Percentiles rank a stretch among this genome's conserved stretches.
These are phyloP conservation scores for Macroventuria anomochaeta DNA, from an alignment of 2,329 filamentous ascomycete genomes.

Conservation along the genomic window DNA sequence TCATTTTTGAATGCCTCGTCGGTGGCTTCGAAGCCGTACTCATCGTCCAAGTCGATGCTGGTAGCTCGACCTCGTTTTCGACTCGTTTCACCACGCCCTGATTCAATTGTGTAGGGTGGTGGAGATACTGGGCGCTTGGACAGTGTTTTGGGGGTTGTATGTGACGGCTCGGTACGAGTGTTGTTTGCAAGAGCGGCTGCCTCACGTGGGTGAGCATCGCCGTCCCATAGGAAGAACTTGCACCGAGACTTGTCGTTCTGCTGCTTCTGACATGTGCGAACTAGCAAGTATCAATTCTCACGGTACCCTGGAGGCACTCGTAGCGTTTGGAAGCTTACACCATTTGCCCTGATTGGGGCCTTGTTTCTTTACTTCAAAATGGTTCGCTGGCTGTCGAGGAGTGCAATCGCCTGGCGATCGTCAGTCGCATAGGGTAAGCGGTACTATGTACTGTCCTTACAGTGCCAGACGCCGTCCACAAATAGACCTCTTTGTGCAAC, in stretches of 20 bases:
- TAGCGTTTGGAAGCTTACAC: constrained; percentile 41
- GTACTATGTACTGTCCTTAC: constrained; percentile 19
- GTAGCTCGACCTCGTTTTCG: constrained; percentile 41
- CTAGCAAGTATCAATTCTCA: constrained; percentile 27
- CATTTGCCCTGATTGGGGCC: constrained; percentile 62
- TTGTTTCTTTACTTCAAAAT: constrained; percentile 64
- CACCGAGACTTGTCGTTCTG: constrained; percentile 55
- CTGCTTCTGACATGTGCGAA: constrained; percentile 64
- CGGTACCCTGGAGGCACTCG: not conserved
- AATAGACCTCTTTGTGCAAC: constrained; percentile 29
- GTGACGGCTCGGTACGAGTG: constrained; percentile 48
- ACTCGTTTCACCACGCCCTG: constrained; percentile 14
- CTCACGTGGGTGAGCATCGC: constrained; percentile 59
- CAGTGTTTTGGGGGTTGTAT: constrained; percentile 19
- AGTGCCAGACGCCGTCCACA: constrained; percentile 37
- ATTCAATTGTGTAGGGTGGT: constrained; percentile 25
- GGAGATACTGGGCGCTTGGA: constrained; percentile 24
- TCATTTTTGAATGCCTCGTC: constrained; percentile 44
- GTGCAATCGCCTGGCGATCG: constrained; percentile 58
- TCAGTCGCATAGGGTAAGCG: constrained; percentile 15
- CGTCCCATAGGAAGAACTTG: constrained; percentile 65
- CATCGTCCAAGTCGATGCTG: constrained; percentile 40
- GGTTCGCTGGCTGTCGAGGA: constrained; percentile 60
- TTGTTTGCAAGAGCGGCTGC: constrained; percentile 56
- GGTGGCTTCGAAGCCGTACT: constrained; percentile 42